phyloP scores from a whole-genome alignment of 805 yeast genomes.

The Pichia occidentalis region DNA sequence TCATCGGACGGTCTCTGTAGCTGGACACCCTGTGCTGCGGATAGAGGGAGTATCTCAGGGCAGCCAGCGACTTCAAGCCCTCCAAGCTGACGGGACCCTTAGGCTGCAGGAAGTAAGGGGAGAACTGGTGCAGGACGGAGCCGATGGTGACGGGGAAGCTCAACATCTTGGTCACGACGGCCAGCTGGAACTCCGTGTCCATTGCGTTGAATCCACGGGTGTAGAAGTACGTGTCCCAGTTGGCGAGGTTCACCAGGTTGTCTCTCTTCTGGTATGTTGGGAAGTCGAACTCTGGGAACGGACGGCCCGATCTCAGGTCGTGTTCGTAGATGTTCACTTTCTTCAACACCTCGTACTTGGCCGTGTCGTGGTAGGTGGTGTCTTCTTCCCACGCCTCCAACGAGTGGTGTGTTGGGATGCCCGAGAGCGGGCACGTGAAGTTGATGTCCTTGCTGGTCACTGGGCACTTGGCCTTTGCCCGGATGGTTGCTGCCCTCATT shows the following conservation, averaged over 20 bases:
- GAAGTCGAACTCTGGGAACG: slow-evolving; percentile 92
- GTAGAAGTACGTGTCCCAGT: slow-evolving; percentile 91
- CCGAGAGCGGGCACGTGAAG: slow-evolving; percentile 87
- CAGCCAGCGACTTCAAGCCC: slow-evolving; percentile 90
- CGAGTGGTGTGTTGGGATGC: slow-evolving; percentile 94
- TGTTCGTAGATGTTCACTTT: slow-evolving; percentile 92
- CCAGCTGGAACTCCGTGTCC: slow-evolving; percentile 95
- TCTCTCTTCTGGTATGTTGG: slow-evolving; percentile 77
- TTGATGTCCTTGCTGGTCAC: slow-evolving; percentile 75
- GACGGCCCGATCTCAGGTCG: slow-evolving; percentile 88
- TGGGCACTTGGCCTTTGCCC: slow-evolving; percentile 85
- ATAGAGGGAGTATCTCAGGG: slow-evolving; percentile 81
- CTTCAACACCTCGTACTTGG: slow-evolving; percentile 66
- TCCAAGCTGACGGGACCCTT: slow-evolving; percentile 85
- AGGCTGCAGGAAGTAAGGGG: slow-evolving; percentile 78
- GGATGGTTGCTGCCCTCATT: slow-evolving; percentile 84
- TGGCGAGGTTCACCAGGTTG: slow-evolving; percentile 64
- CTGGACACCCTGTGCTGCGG: slow-evolving; percentile 57
- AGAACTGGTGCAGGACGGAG: slow-evolving; percentile 70
- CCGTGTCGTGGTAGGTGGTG: slow-evolving; percentile 56
- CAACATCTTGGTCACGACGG: slow-evolving; percentile 90
- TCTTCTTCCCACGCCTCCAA: slow-evolving; percentile 86
- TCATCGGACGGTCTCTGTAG: slow-evolving; percentile 79
- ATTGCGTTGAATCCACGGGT: slow-evolving; percentile 89
- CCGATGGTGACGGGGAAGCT: slow-evolving; percentile 91